phyloP scores from a whole-genome alignment of 2,329 filamentous ascomycete species.

The Colletotrichum cordylinicola region DNA sequence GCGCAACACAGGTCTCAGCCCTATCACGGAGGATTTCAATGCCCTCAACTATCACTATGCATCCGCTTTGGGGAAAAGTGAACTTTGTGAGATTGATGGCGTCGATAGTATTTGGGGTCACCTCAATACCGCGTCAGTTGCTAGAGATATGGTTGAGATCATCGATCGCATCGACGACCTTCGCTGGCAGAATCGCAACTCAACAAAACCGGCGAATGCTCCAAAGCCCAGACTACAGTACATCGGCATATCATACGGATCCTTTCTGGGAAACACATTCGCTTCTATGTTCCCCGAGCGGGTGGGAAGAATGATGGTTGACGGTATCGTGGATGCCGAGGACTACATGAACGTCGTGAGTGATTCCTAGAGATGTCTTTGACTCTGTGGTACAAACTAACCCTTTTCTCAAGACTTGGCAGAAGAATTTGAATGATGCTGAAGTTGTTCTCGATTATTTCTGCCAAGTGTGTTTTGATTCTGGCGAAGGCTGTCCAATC shows the following conservation, averaged over 20 bases:
- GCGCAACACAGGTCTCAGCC: slow-evolving; percentile 12
- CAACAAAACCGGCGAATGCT: background rate
- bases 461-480: slow-evolving; percentile 39
- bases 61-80: slow-evolving; percentile 21
- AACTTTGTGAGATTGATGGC: slow-evolving; percentile 25
- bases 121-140: slow-evolving; percentile 33
- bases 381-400: background rate
- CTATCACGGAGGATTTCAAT: background rate
- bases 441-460: slow-evolving; percentile 38
- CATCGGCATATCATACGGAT: slow-evolving; percentile 49
- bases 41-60: slow-evolving; percentile 17
- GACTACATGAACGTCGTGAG: slow-evolving; percentile 30
- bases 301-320: slow-evolving; percentile 40
- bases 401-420: slow-evolving; percentile 30
- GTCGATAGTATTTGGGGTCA: slow-evolving; percentile 26
- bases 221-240: slow-evolving; percentile 37
- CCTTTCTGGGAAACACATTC: slow-evolving; percentile 37
- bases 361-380: background rate
- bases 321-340: slow-evolving; percentile 31
- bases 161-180: slow-evolving; percentile 34
- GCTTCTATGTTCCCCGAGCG: slow-evolving; percentile 39
- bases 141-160: slow-evolving; percentile 37
- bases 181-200: background rate
- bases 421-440: slow-evolving; percentile 39
- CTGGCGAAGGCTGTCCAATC: slow-evolving; percentile 33